These are phyloP conservation scores for Lipomyces kockii DNA, from an alignment of 805 yeast species.

Conservation along the genomic window DNA sequence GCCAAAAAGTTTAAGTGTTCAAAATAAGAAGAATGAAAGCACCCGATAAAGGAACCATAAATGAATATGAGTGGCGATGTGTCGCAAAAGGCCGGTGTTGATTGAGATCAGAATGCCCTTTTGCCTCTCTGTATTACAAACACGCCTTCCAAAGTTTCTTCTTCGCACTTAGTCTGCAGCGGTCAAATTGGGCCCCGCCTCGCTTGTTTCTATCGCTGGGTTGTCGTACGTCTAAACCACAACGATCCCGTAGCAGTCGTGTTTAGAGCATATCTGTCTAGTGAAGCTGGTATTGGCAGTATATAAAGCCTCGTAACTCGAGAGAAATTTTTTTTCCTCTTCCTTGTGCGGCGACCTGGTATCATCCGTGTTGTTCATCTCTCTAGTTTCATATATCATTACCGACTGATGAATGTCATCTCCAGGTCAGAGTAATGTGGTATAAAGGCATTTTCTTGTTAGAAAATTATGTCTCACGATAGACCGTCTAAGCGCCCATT, in stretches of 20 bases:
- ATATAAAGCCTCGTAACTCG: background rate
- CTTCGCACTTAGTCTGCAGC: background rate
- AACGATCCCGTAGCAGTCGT: background rate
- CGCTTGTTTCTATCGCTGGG: background rate
- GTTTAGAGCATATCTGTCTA: background rate
- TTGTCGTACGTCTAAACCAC: background rate
- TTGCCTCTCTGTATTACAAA: background rate
- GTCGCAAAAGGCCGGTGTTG: background rate
- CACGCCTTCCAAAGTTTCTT: background rate
- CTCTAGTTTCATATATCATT: conserved; percentile 18
- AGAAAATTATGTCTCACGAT: background rate
- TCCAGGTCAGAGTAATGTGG: conserved; percentile 32
- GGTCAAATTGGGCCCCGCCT: background rate
- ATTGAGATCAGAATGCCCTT: background rate
- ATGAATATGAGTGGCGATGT: background rate
- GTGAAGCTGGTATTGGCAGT: background rate
- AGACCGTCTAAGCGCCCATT: conserved; percentile 38
- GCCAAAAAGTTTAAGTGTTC: background rate
- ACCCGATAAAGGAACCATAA: background rate
- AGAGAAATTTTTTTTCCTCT: conserved; percentile 10
- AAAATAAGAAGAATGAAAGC: background rate
- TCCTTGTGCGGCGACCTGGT: conserved; percentile 37
- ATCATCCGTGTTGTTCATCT: conserved; percentile 37
- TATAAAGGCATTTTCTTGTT: conserved; percentile 1
- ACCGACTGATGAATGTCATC: conserved; percentile 36